These are phyloP conservation scores for Thermomucor indicae-seudaticae DNA, from an alignment of 371 early-diverging fungal genomes.

Conservation along the genomic window DNA sequence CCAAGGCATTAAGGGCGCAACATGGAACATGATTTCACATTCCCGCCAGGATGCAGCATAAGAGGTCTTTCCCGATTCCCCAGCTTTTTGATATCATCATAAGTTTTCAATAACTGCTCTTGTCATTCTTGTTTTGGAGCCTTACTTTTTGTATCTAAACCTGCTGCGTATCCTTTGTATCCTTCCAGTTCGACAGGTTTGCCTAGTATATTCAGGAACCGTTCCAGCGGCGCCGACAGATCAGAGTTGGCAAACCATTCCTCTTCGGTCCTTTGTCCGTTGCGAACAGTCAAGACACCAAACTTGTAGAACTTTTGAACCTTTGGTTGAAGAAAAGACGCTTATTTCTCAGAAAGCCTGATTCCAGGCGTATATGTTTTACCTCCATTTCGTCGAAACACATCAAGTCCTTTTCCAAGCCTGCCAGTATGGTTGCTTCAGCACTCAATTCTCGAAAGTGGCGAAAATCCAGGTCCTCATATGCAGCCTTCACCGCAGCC, in stretches of 20 bases:
- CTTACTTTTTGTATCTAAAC: constrained; percentile 76
- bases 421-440: constrained; percentile 37
- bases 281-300: constrained; percentile 64
- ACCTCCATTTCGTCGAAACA: constrained; percentile 55
- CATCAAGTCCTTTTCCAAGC: constrained; percentile 54
- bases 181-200: constrained; percentile 68
- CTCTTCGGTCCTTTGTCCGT: constrained; percentile 71
- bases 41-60: constrained; percentile 74
- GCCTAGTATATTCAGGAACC: constrained; percentile 70
- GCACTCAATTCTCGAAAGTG: constrained; percentile 36
- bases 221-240: constrained; percentile 53
- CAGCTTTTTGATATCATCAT: constrained; percentile 23
- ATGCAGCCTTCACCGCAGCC: constrained; percentile 27
- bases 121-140: neutral
- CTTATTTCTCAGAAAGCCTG: too few species aligned
- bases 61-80: constrained; percentile 73
- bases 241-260: constrained; percentile 71
- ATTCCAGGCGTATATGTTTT: neutral
- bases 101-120: neutral
- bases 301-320: constrained; percentile 78
- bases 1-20: constrained; percentile 74
- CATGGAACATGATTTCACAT: constrained; percentile 87
- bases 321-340: constrained; percentile 34
- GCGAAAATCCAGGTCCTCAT: constrained; percentile 27
- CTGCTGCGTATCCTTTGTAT: constrained; percentile 79